Base-by-base conservation (phyloP, 129 eudicot species). In the Tanacetum coccineum region DNA sequence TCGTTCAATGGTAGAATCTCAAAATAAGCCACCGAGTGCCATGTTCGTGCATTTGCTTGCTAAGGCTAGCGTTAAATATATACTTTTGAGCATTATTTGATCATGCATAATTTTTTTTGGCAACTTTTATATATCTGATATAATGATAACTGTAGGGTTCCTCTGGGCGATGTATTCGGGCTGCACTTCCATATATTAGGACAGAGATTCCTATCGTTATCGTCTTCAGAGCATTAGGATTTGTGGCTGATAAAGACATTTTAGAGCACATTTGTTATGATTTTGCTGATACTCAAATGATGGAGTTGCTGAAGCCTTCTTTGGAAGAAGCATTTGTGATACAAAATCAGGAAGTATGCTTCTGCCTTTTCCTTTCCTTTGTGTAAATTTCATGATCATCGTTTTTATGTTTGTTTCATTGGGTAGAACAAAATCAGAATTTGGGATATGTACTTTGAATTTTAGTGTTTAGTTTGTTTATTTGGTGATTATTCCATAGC, bases 31-130 rank as follows among this genome's bases (percentile, higher is more conserved):
- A 14, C 96, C 98, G 0, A 88, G 98, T 59, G 79, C 90, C 39
- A 93, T 93, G 98, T 88, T 93, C 79, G 96, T 93, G 19, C 84
- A 95, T 45, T 89, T 93, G 98, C 98, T 93, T 67, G 79, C 98
- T 26, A 73, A 95, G 39, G 78, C 96, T 21, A 85, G 96, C 72
- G 91, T 95, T 67, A 93, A 89, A 83, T 93, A 93, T 76, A 36
- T 56, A 11, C 59, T 26, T 66, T 50, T 15, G 9, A 71, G 11
- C 8, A 5, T n/a, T 60, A 30, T 39, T 18, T 36, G 42, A 7
- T 36, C 42, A 36, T 36, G 25, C 25, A 22, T 18, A 46, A 13
- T 13, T 19, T 39, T 32, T 13, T 0, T 9, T 36, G 7, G 3
- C n/a, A n/a, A n/a, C 21, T 48, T 18, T 17, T 7, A 32, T 62